Base-by-base conservation (phyloP, 768 basidiomycete genomes). In the Mycena rosella region DNA sequence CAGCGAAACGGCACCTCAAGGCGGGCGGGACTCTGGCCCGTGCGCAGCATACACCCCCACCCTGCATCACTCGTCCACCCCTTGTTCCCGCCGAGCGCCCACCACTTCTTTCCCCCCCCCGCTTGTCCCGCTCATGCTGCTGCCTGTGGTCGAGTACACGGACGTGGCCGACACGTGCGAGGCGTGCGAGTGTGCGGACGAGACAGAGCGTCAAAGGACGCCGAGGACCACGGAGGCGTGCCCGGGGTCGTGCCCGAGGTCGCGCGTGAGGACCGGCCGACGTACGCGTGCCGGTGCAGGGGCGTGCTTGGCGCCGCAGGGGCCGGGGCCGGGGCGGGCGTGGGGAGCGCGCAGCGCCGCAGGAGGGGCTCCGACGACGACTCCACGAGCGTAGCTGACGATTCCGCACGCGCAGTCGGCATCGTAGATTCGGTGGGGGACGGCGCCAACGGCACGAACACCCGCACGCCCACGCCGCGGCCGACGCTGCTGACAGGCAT, bases 401-500 rank as follows among this genome's bases (percentile, higher is more conserved):
- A n/a, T n/a, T n/a, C n/a, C n/a, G n/a, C 40, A 5, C 18, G 40
- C 40, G 9, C 18, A 15, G 40, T 6, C 40, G 9, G 5, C 40
- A 15, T 5, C 40, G 17, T 7, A 36, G 34, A 36, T 36, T 36
- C 34, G 15, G 34, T 36, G 34, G n/a, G n/a, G n/a, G n/a, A n/a
- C n/a, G n/a, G n/a, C n/a, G n/a, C n/a, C n/a, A n/a, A n/a, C 5
- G 80, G 79, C 1, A 83, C 47, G 61, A 80, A 79, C 56, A 83
- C n/a, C 80, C 77, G 13, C 42, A n/a, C n/a, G n/a, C n/a, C 42
- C 18, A 80, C 75, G n/a, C 78, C 81, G 30, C 81, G 79, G 30
- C 78, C 74, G 6, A 80, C 80, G 26, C 66, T 62, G 3, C 36
- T 52, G 4, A 83, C 77, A 6, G 81, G 79, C 63, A 84, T 72